Base-by-base conservation (phyloP, 2,329 filamentous ascomycete species). In the Raffaelea deltoideospora region DNA sequence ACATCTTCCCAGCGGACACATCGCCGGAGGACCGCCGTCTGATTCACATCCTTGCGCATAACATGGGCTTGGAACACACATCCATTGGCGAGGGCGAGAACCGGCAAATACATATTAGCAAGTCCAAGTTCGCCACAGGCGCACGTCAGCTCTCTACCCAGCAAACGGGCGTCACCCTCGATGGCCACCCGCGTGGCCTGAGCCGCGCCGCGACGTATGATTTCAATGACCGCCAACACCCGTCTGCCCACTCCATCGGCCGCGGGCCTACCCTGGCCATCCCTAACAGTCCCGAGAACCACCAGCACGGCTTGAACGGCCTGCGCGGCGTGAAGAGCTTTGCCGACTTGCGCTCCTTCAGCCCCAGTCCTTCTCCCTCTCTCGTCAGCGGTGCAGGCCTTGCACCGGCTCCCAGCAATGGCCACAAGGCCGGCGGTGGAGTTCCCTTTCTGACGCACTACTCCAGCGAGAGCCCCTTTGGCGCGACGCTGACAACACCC, bases 131-230 rank as follows among this genome's bases (percentile, higher is more conserved):
- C 43, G 37, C 41, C 8, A 39, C 44, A 38, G 40, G 43, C 48
- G 28, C 49, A 49, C 30, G 48, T 42, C 44, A 52, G 49, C 57
- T 69, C 28, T 60, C 67, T n/a, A 62, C 67, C 48, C 57, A 77
- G 63, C 64, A 77, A 18, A 67, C 72, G 1, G 76, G 76, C 39
- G 77, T 81, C 40, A 73, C 75, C 18, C 64, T 76, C 35, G 84
- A 93, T 45, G 75, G 81, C 38, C 78, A 85, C 48, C 79, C 88
- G 47, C 81, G 88, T 42, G 81, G 79, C 5, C 65, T 98, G 26
- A 94, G 86, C 61, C 79, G 90, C 43, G 87, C 90, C 14, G 90
- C 90, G n/a, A 96, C 90, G 3, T 94, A 92, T 46, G 90, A 96
- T 57, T 96, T 96, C 57, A 86, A 83, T 45, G 80, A 79, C 43